These are phyloP conservation scores for Fusarium circinatum DNA, from an alignment of 2,329 filamentous ascomycete species.

Conservation along the genomic window DNA sequence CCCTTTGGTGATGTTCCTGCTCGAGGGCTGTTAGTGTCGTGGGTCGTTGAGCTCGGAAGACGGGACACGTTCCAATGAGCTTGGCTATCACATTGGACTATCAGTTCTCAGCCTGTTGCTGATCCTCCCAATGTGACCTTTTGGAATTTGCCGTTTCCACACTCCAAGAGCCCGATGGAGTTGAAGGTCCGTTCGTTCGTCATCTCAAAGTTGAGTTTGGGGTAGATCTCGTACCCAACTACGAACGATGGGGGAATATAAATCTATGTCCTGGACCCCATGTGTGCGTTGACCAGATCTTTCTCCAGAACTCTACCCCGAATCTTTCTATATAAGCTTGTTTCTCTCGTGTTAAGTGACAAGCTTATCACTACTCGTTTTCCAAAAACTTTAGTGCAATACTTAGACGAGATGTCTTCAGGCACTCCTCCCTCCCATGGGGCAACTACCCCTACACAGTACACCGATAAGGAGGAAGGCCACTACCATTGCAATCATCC, in stretches of 20 bases:
- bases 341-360: not conserved
- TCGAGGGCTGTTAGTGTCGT: conserved; percentile 29
- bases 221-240: conserved; percentile 12
- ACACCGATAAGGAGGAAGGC: conserved; percentile 35
- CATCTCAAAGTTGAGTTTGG: conserved; percentile 27
- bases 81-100: not conserved
- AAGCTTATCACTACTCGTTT: not conserved
- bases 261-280: conserved; percentile 11
- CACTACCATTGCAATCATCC: conserved; percentile 29
- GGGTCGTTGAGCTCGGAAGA: conserved; percentile 22
- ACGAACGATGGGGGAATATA: conserved; percentile 18
- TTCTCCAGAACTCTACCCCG: conserved; percentile 3
- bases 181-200: conserved; percentile 16
- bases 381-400: not conserved
- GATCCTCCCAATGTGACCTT: conserved; percentile 11
- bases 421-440: conserved; percentile 35
- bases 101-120: conserved; percentile 17
- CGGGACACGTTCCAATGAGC: not conserved
- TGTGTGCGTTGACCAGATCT: conserved; percentile 3
- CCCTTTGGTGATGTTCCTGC: conserved; percentile 19
- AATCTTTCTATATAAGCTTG: conserved; percentile 1
- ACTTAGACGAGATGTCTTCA: conserved; percentile 33
- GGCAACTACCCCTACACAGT: conserved; percentile 41
- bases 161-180: conserved; percentile 9
- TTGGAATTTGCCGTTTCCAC: conserved; percentile 12